A percentile compares a stretch with the other conserved stretches of the same genome.
Conservation (phyloP, 2,329 filamentous ascomycete species). For the Xylaria sp. region DNA sequence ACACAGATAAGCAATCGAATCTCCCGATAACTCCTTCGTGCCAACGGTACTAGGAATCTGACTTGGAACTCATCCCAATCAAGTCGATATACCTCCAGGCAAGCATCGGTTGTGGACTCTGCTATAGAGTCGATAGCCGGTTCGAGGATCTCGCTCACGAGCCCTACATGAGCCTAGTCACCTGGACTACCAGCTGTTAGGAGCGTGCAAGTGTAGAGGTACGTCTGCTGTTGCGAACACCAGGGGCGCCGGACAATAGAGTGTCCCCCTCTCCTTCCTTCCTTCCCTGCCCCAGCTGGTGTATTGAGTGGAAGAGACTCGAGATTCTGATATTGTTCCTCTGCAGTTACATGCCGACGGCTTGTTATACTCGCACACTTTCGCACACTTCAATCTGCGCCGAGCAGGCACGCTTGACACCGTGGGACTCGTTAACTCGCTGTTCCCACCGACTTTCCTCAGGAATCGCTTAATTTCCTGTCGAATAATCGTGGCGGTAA, state of each 20-base stretch:
- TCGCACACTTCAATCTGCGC: constrained; percentile 48
- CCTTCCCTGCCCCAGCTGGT: constrained; percentile 1
- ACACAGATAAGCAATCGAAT: constrained; percentile 25
- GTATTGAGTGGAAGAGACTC: constrained; percentile 3
- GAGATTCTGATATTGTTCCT: constrained; percentile 35
- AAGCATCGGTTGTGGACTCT: constrained; percentile 38
- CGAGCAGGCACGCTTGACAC: constrained; percentile 44
- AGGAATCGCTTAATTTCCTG: constrained; percentile 54
- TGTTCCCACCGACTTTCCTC: constrained; percentile 55
- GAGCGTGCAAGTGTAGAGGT: constrained; percentile 41
- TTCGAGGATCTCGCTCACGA: constrained; percentile 37
- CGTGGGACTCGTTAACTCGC: constrained; percentile 69
- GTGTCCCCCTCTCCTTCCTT: neutral
- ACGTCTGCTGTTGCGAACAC: constrained; percentile 20
- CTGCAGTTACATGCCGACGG: constrained; percentile 49
- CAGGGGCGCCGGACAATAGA: neutral
- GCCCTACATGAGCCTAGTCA: constrained; percentile 40
- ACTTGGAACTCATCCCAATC: constrained; percentile 39
- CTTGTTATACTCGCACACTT: constrained; percentile 44
- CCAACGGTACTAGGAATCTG: constrained; percentile 39
- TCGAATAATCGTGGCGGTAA: constrained; percentile 57
- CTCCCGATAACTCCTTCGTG: constrained; percentile 31
- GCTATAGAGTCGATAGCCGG: constrained; percentile 38
- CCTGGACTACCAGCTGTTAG: constrained; percentile 32
- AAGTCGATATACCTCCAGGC: constrained; percentile 36